A percentile compares a stretch with the other conserved stretches of the same genome.
Evolutionary conservation across 371 early-diverging fungal genomes (phyloP).

Genomic region (Conidiobolus coronatus): DNA sequence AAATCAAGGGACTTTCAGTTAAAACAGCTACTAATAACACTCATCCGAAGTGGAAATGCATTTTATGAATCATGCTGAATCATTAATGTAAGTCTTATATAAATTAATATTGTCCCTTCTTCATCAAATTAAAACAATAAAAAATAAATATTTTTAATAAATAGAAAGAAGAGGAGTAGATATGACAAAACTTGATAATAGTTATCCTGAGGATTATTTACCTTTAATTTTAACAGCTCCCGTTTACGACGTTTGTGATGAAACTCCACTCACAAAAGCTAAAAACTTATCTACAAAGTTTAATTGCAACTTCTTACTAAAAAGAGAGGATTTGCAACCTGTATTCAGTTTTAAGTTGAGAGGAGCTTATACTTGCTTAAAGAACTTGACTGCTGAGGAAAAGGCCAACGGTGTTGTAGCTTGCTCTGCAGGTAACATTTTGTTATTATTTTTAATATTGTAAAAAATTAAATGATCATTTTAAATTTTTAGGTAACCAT

Average conservation of each 20-base stretch:
- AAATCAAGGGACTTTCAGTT: too few species aligned
- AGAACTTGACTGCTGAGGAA: slow-evolving; percentile 52
- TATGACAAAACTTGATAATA: too few species aligned
- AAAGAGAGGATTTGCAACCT: slow-evolving; percentile 91
- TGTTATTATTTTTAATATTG: background rate
- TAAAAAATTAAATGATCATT: background rate
- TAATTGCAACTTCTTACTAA: slow-evolving; percentile 14
- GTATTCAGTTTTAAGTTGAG: slow-evolving; percentile 94
- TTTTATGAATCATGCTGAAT: too few species aligned
- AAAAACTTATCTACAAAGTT: slow-evolving; percentile 45
- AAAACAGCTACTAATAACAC: too few species aligned
- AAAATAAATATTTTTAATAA: too few species aligned
- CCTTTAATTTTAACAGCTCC: slow-evolving; percentile 71
- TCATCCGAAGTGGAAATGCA: too few species aligned
- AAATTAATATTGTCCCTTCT: too few species aligned
- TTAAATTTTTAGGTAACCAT: slow-evolving; percentile 47
- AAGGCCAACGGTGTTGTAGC: slow-evolving; percentile 70
- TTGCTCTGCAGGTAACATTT: slow-evolving; percentile 84
- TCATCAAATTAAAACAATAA: too few species aligned
- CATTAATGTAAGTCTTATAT: too few species aligned
- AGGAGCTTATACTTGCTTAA: slow-evolving; percentile 85
- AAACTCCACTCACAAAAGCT: slow-evolving; percentile 70
- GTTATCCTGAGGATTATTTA: slow-evolving; percentile 38
- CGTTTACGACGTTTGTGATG: slow-evolving; percentile 76
- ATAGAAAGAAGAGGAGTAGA: too few species aligned